Percentiles rank a stretch among this genome's conserved stretches.
Conservation (phyloP, 768 basidiomycete species). For the Filobasidium floriforme region DNA sequence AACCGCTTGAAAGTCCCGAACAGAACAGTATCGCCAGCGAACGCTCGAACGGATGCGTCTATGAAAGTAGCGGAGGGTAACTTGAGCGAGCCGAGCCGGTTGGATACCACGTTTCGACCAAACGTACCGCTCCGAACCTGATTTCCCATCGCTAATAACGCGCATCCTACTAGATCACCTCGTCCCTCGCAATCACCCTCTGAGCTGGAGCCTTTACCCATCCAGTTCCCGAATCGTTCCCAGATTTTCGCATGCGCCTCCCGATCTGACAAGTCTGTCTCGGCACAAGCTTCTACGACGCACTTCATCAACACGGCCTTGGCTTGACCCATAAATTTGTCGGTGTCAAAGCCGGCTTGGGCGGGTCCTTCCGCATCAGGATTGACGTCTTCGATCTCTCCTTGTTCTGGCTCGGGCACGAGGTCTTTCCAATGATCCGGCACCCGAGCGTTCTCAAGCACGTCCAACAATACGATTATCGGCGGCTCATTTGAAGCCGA, state of each 20-base stretch:
- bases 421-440: background rate
- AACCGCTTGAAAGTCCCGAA: conserved; percentile 6
- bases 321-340: conserved; percentile 16
- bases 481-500: background rate
- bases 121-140: conserved; percentile 29
- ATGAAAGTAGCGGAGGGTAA: background rate
- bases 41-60: conserved; percentile 18
- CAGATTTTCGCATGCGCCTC: conserved; percentile 16
- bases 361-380: background rate
- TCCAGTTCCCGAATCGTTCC: conserved; percentile 9
- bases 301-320: conserved; percentile 25
- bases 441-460: background rate
- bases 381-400: background rate
- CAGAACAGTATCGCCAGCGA: conserved; percentile 1
- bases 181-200: conserved; percentile 23
- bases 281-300: conserved; percentile 24
- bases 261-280: conserved; percentile 2
- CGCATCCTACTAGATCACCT: conserved; percentile 30
- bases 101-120: too few species aligned
- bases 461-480: background rate
- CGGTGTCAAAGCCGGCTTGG: background rate
- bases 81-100: too few species aligned
- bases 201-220: conserved; percentile 1
- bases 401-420: background rate
- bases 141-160: conserved; percentile 35